phyloP scores from a whole-genome alignment of 2,329 filamentous ascomycete species.

The Myriosclerotinia curreyana region DNA sequence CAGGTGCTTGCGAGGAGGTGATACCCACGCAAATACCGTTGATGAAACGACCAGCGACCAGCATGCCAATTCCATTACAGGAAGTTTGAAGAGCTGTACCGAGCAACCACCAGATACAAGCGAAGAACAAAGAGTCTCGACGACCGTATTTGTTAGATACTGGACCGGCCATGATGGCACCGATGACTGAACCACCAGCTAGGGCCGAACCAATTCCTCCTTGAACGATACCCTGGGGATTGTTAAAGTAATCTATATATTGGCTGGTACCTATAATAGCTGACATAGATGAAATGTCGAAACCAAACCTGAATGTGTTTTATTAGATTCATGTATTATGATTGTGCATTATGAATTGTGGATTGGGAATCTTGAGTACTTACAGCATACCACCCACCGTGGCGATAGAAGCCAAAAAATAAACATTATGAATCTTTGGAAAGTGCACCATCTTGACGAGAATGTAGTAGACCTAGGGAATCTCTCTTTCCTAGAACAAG shows the following conservation, averaged over 20 bases:
- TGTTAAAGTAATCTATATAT: conserved; percentile 51
- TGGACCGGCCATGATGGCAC: conserved; percentile 56
- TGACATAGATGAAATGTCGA: conserved; percentile 57
- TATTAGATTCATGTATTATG: not conserved
- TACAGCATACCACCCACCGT: conserved; percentile 29
- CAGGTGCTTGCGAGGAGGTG: conserved; percentile 62
- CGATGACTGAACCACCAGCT: conserved; percentile 66
- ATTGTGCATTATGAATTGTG: too few species aligned
- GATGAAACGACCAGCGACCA: conserved; percentile 55
- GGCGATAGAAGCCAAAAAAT: conserved; percentile 29
- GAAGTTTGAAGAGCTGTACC: conserved; percentile 22
- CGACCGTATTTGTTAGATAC: conserved; percentile 55
- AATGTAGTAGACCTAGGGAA: conserved; percentile 11
- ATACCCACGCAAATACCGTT: conserved; percentile 65
- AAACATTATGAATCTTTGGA: conserved; percentile 29
- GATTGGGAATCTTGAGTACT: not conserved
- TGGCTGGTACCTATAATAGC: conserved; percentile 51
- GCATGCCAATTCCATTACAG: conserved; percentile 42
- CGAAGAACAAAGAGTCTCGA: conserved; percentile 43
- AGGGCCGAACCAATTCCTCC: conserved; percentile 54
- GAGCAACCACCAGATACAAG: conserved; percentile 24
- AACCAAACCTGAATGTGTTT: conserved; percentile 36
- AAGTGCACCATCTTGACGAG: conserved; percentile 22
- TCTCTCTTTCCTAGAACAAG: not conserved
- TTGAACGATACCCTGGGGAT: conserved; percentile 38